Percentiles rank a stretch among this genome's conserved stretches.
Evolutionary conservation across 2,329 filamentous ascomycete species (phyloP).

Genomic region (Gremmenia infestans): DNA sequence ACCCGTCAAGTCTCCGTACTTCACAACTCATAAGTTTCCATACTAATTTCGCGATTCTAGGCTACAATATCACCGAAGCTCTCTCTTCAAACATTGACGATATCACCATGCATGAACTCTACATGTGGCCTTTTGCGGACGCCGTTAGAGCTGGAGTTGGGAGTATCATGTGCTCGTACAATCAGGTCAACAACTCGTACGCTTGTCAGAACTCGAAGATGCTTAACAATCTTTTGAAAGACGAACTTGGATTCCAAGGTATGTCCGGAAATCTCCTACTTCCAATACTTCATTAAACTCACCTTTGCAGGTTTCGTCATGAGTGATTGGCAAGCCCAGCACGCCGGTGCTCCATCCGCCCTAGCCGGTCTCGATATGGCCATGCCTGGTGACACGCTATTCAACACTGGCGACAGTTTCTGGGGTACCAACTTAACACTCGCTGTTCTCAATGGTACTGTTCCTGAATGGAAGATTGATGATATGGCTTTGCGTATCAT

Average conservation of each 20-base stretch:
- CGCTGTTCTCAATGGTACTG: slow-evolving; percentile 81
- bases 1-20: not conserved
- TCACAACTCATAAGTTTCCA: not conserved
- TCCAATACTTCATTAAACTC: not conserved
- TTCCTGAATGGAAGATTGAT: slow-evolving; percentile 82
- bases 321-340: slow-evolving; percentile 76
- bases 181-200: slow-evolving; percentile 77
- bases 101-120: slow-evolving; percentile 55
- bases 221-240: slow-evolving; percentile 71
- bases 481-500: slow-evolving; percentile 88
- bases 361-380: slow-evolving; percentile 76
- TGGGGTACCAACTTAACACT: slow-evolving; percentile 88
- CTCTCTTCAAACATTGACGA: slow-evolving; percentile 53
- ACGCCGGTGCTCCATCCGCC: slow-evolving; percentile 61
- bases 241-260: slow-evolving; percentile 72
- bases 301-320: slow-evolving; percentile 54
- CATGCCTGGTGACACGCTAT: slow-evolving; percentile 81
- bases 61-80: slow-evolving; percentile 57
- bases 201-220: slow-evolving; percentile 73
- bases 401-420: slow-evolving; percentile 57
- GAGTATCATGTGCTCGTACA: slow-evolving; percentile 81
- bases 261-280: not conserved
- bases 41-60: not conserved
- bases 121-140: slow-evolving; percentile 54
- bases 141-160: slow-evolving; percentile 68